Evolutionary conservation across 495 filamentous ascomycete genomes (phyloP).

Genomic region (Lophium mytilinum): DNA sequence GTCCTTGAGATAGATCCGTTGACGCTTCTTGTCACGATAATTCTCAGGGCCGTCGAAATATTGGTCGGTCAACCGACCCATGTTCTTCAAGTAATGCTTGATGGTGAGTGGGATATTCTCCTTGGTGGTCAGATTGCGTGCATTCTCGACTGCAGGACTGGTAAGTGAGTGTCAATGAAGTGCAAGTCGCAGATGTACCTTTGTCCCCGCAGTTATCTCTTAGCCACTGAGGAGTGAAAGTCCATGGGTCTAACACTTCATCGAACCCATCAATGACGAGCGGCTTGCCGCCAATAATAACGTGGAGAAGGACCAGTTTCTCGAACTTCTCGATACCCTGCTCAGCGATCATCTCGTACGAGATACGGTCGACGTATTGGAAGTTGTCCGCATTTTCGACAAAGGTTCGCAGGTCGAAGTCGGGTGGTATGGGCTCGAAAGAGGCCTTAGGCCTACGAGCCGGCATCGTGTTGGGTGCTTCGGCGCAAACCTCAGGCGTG

Average conservation of each 20-base stretch:
- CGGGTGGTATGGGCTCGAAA: conserved; percentile 78
- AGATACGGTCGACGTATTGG: conserved; percentile 67
- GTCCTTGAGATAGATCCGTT: conserved; percentile 90
- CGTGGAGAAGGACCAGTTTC: conserved; percentile 66
- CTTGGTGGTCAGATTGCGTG: conserved; percentile 64
- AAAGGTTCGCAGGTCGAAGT: conserved; percentile 64
- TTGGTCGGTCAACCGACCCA: conserved; percentile 68
- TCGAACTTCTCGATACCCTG: conserved; percentile 69
- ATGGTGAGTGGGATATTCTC: conserved; percentile 70
- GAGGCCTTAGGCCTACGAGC: conserved; percentile 54
- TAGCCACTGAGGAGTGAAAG: conserved; percentile 78
- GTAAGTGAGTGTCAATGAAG: neutral
- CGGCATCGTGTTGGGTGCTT: conserved; percentile 48
- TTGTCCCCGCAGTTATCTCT: conserved; percentile 63
- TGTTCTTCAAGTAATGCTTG: conserved; percentile 77
- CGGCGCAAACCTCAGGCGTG: neutral
- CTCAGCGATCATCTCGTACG: conserved; percentile 61
- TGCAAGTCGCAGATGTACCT: conserved; percentile 40
- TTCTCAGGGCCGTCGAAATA: conserved; percentile 52
- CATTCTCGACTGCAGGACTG: conserved; percentile 46
- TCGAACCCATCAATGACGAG: conserved; percentile 84
- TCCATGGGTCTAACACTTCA: conserved; percentile 52
- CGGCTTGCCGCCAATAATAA: conserved; percentile 75
- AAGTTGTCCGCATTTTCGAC: conserved; percentile 77
- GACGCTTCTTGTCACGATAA: conserved; percentile 60